Evolutionary conservation across 352 stramenopile genomes (phyloP).

Genomic region (Pythium periplocum): DNA sequence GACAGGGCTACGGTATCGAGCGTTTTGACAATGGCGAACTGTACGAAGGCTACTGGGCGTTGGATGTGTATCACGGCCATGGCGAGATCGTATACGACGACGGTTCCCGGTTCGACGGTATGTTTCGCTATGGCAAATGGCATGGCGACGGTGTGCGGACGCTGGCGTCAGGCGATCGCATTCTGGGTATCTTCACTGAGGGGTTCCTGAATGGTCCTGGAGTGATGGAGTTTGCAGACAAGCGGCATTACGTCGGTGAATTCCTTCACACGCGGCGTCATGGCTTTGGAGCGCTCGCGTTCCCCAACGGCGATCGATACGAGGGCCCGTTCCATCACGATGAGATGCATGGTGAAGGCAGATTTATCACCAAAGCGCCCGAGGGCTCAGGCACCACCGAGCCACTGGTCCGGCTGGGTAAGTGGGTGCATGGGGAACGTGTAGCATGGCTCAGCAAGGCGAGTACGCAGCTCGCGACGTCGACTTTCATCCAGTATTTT

Average conservation of each 20-base stretch:
- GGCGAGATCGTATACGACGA: slow-evolving; percentile 69
- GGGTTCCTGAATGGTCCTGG: slow-evolving; percentile 54
- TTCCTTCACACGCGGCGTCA: slow-evolving; percentile 61
- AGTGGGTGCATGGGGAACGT: slow-evolving; percentile 62
- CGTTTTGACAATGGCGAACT: slow-evolving; percentile 66
- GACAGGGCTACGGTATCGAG: slow-evolving; percentile 78
- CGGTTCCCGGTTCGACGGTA: slow-evolving; percentile 55
- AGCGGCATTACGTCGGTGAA: slow-evolving; percentile 58
- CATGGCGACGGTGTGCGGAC: slow-evolving; percentile 63
- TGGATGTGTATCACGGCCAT: slow-evolving; percentile 60
- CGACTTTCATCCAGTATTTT: slow-evolving; percentile 79
- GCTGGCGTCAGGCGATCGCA: slow-evolving; percentile 49
- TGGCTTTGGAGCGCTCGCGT: slow-evolving; percentile 75
- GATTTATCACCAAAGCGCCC: slow-evolving; percentile 33
- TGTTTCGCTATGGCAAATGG: slow-evolving; percentile 65
- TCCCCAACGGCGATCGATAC: slow-evolving; percentile 87
- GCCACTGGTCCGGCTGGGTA: slow-evolving; percentile 52
- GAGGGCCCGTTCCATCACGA: slow-evolving; percentile 86
- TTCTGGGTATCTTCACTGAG: slow-evolving; percentile 48
- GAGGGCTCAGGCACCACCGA: slow-evolving; percentile 27
- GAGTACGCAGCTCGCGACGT: slow-evolving; percentile 62
- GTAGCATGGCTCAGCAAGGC: slow-evolving; percentile 59
- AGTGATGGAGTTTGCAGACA: slow-evolving; percentile 62
- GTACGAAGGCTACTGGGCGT: slow-evolving; percentile 75
- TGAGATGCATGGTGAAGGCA: slow-evolving; percentile 81